Conservation (phyloP, 306 rosid genomes). For the Cotoneaster glaucophyllus region DNA sequence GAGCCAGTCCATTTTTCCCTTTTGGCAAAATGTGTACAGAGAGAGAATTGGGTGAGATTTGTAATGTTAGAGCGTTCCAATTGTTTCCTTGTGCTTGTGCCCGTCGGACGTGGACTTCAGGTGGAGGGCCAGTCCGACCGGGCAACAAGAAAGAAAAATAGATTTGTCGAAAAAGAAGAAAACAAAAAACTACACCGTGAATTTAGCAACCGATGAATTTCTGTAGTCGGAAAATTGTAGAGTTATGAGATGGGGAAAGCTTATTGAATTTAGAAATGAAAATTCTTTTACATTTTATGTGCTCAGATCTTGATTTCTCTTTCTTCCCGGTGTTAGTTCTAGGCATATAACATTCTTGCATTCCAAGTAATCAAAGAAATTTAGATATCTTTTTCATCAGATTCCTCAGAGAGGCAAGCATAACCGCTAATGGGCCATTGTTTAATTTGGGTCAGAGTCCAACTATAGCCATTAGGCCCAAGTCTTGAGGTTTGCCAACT, state of each 20-base stretch:
- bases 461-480: neutral
- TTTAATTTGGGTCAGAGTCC: neutral
- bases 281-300: slow-evolving; percentile 46
- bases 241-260: slow-evolving; percentile 53
- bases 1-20: slow-evolving; percentile 32
- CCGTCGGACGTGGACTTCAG: slow-evolving; percentile 30
- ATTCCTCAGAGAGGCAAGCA: too few relatives aligned
- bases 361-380: too few relatives aligned
- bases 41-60: slow-evolving; percentile 69
- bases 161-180: slow-evolving; percentile 19
- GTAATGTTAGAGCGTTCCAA: slow-evolving; percentile 68
- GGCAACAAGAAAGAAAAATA: slow-evolving; percentile 41
- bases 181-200: slow-evolving; percentile 33
- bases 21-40: slow-evolving; percentile 71
- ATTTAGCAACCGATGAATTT: slow-evolving; percentile 55
- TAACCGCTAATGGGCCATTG: neutral
- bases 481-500: neutral
- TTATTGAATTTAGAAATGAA: slow-evolving; percentile 53
- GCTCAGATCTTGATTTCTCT: neutral
- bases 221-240: slow-evolving; percentile 78
- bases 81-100: slow-evolving; percentile 60
- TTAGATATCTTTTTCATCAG: too few relatives aligned
- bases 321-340: neutral
- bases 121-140: slow-evolving; percentile 36
- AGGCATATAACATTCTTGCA: too few relatives aligned